Base-by-base conservation (phyloP, 2,329 filamentous ascomycete species). In the Blumeriella jaapii region DNA sequence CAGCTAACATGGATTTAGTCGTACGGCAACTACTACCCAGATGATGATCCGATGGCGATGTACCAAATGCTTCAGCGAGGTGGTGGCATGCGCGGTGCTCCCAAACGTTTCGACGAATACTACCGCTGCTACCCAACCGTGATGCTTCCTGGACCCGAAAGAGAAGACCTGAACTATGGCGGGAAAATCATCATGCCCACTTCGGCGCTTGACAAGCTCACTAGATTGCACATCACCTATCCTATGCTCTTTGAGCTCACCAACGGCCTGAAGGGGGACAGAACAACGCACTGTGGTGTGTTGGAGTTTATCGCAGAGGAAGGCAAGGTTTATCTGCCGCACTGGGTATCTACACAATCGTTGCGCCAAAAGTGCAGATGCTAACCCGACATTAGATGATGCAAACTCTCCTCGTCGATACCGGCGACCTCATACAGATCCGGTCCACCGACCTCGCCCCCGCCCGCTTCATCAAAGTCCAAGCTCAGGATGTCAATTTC, bases 161-260 rank as follows among this genome's bases (percentile, higher is more conserved):
- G 91, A 48, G 81, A 83, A 34, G 80, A 87, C 48, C 78, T 93
- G 43, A 96, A 96, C 66, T 87, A 91, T 56, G 91, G 91, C 49
- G 93, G 89, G 61, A 98, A 98, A 67, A 89, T 98, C 52, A 84
- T 98, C 56, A 77, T 98, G 45, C 91, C 91, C n/a, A 82, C 91
- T 0, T 94, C 86, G 22, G 89, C 91, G 5, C 73, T 98, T 36
- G 89, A 98, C 65, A 98, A 95, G 61, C 82, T 98, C 49, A 95
- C 91, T 11, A 75, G 87, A 55, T 67, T 98, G 11, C 89, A 96
- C 60, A 93, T 98, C 44, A 87, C 93, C 57, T 98, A 94, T 66
- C 91, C 91, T 6, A 83, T 98, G 67, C 73, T 96, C 47, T 93
- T 98, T 65, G 89, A 98, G 70, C 69, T 98, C 47, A 82, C 84